Percentiles rank a stretch among this genome's conserved stretches.
Evolutionary conservation across 192 early-diverging fungal genomes (phyloP).

Genomic region (Entomortierella beljakovae): DNA sequence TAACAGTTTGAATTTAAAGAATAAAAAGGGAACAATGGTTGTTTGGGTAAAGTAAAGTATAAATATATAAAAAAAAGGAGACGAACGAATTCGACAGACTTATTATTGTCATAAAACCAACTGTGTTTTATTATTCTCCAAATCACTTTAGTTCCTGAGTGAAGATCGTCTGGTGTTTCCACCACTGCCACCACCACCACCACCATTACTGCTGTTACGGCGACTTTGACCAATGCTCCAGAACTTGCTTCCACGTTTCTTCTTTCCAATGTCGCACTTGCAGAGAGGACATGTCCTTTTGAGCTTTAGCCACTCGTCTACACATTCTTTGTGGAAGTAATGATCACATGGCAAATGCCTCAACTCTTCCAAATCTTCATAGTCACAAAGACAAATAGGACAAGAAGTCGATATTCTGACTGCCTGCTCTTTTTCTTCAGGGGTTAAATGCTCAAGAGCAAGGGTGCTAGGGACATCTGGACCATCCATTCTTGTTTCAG

Average conservation of each 20-base stretch:
- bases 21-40: no score
- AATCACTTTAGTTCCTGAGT: no score
- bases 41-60: no score
- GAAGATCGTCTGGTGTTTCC: constrained; percentile 1
- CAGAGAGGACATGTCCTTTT: constrained; percentile 84
- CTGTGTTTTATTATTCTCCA: no score
- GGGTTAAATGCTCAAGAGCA: constrained; percentile 6
- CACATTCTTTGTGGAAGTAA: constrained; percentile 85
- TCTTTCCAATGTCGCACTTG: constrained; percentile 62
- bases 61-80: no score
- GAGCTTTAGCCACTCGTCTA: constrained; percentile 84
- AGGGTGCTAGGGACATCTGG: neutral
- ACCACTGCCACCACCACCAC: neutral
- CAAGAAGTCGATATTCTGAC: constrained; percentile 60
- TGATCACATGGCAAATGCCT: constrained; percentile 79
- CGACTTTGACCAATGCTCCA: constrained; percentile 11
- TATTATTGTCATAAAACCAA: no score
- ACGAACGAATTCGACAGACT: no score
- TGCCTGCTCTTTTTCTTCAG: constrained; percentile 7
- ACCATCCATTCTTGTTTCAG: neutral
- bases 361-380: constrained; percentile 81
- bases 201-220: neutral
- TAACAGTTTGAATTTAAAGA: no score
- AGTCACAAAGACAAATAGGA: constrained; percentile 81
- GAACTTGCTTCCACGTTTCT: constrained; percentile 12